Evolutionary conservation across 371 early-diverging fungal species (phyloP), one percentile per base, ranked within the genome.

Genomic region (Parasitella parasitica): DNA sequence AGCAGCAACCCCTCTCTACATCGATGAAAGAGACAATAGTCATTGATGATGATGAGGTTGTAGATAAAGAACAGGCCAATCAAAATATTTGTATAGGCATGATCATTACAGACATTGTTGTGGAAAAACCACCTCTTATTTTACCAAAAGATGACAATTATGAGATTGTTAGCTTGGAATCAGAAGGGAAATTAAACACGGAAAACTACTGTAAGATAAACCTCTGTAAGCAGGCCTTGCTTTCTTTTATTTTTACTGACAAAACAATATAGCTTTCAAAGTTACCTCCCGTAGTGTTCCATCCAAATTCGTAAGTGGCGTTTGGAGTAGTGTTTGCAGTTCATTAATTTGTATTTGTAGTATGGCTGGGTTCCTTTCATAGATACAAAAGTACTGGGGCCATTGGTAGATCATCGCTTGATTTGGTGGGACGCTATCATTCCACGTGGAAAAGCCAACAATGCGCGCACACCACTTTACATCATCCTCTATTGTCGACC

Each of bases 381-480:
- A 41, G 75, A 74, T 24, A 81, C 81, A 8, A 66, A 64, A 32
- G 54, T 78, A 15, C 55, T 81, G n/a, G 81, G 81, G 0, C 81
- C 81, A 1, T 54, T 81, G 11, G 69, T 68, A 4, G 78, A 81
- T 11, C 55, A 61, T 26, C 50, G 59, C 3, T 26, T 74, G 37
- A 66, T 76, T 18, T 81, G 81, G 81, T 76, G 78, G 77, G 82
- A 81, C 28, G 72, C 76, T 6, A 56, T 78, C 16, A 77, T 81
- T 67, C 82, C 82, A 7, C 63, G 72, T 18, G 64, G 59, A 34
- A 76, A 75, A 52, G 69, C 59, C 2, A 81, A 63, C 9, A 53
- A 46, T 8, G 53, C 60, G 16, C 72, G 77, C 3, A 69, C 72
- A 3, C 81, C 81, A 13, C 43, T 81, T 0, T 75, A 60, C 34